Percentiles rank a stretch among this genome's conserved stretches.
phyloP scores from a whole-genome alignment of 2,329 filamentous ascomycete genomes.

The Colletotrichum sidae region DNA sequence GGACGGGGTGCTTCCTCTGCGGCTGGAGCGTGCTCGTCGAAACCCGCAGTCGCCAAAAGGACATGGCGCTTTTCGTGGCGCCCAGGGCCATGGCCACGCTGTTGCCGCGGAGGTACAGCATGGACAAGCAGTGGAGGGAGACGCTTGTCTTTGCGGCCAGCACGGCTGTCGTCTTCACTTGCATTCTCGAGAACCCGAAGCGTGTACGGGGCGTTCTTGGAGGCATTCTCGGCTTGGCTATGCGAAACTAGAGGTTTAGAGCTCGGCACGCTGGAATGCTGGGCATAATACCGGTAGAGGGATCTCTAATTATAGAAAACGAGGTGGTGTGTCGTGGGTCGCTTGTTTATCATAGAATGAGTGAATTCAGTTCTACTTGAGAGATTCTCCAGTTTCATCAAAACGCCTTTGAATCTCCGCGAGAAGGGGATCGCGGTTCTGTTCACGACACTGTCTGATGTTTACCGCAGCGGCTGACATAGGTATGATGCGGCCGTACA shows the following conservation, averaged over 20 bases:
- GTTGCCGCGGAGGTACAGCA: constrained; percentile 75
- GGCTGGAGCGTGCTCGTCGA: constrained; percentile 87
- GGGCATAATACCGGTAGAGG: constrained; percentile 9
- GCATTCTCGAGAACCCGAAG: constrained; percentile 69
- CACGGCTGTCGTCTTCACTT: constrained; percentile 77
- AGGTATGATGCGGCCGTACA: no score
- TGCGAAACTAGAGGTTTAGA: constrained; percentile 48
- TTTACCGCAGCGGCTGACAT: no score
- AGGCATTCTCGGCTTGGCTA: constrained; percentile 64
- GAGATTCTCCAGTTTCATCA: no score
- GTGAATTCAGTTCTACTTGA: no score
- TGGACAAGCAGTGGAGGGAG: constrained; percentile 75
- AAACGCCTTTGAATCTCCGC: no score
- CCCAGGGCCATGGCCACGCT: constrained; percentile 81
- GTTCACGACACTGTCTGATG: no score
- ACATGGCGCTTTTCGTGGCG: constrained; percentile 84
- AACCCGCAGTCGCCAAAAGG: constrained; percentile 72
- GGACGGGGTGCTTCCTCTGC: constrained; percentile 78
- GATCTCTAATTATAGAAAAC: constrained; percentile 7
- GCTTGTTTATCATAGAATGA: no score
- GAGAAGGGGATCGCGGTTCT: no score
- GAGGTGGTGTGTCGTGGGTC: no score
- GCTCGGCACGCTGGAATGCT: neutral
- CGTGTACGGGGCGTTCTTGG: constrained; percentile 78
- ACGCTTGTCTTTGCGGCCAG: constrained; percentile 74